Evolutionary conservation across 345 rosid species (phyloP).

Genomic region (Psidium guajava): DNA sequence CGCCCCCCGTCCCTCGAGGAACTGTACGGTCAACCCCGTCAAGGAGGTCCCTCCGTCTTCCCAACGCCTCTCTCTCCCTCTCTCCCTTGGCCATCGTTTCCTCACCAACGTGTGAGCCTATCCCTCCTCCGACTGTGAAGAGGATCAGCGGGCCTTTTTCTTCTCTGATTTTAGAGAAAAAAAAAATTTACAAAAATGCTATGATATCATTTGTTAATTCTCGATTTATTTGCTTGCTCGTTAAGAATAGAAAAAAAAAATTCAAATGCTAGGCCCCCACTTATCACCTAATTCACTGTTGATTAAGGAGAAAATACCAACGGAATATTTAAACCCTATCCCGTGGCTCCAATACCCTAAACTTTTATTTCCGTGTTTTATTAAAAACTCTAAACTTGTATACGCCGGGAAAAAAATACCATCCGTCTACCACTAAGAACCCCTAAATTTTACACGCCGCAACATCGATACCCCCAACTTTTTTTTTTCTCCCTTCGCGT

Average conservation of each 20-base stretch:
- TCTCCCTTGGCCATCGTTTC: background rate
- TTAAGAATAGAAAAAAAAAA: background rate
- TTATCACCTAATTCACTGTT: background rate
- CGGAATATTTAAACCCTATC: background rate
- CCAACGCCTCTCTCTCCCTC: background rate
- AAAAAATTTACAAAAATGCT: background rate
- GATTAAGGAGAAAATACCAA: background rate
- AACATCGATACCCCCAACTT: background rate
- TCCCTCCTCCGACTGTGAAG: background rate
- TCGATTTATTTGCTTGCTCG: background rate
- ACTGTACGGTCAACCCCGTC: background rate
- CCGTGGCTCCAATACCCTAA: too few relatives aligned
- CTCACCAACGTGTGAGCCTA: background rate
- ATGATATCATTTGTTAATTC: too few relatives aligned
- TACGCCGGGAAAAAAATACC: too few relatives aligned
- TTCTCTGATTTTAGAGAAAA: background rate
- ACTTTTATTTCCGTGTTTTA: too few relatives aligned
- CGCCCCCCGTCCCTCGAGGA: background rate
- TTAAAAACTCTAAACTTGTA: too few relatives aligned
- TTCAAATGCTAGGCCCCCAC: background rate
- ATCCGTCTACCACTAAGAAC: too few relatives aligned
- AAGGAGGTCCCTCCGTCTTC: too few relatives aligned
- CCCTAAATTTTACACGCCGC: rapidly evolving
- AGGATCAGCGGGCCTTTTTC: too few relatives aligned
- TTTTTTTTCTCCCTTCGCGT: background rate